Percentiles rank a stretch among this genome's conserved stretches.
Conservation (phyloP, 768 basidiomycete genomes). For the Pleurotus sapidus region DNA sequence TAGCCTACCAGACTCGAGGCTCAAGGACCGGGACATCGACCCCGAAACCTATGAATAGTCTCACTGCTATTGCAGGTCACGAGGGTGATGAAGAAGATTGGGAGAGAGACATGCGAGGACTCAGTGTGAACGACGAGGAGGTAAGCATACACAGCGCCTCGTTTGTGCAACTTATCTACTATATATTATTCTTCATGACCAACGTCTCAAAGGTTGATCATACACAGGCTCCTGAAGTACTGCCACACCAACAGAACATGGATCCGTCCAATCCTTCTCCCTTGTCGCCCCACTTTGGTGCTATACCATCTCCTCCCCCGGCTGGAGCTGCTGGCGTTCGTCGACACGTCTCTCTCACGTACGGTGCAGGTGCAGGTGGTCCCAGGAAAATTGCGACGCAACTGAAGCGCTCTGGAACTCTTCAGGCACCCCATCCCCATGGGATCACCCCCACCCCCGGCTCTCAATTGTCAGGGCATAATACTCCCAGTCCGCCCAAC, state of each 20-base stretch:
- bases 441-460: constrained; percentile 4
- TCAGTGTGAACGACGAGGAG: constrained; percentile 62
- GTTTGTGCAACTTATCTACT: constrained; percentile 12
- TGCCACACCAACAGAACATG: constrained; percentile 45
- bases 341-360: constrained; percentile 77
- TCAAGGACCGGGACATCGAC: constrained; percentile 61
- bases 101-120: constrained; percentile 63
- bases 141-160: constrained; percentile 31
- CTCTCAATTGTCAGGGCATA: constrained; percentile 4
- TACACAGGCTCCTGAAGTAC: constrained; percentile 16
- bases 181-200: constrained; percentile 11
- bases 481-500: constrained; percentile 21
- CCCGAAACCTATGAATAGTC: constrained; percentile 75
- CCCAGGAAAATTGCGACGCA: constrained; percentile 47
- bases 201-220: constrained; percentile 19
- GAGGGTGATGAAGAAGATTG: constrained; percentile 89
- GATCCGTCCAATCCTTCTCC: constrained; percentile 52
- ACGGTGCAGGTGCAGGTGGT: constrained; percentile 55
- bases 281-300: constrained; percentile 49
- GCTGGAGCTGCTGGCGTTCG: constrained; percentile 63
- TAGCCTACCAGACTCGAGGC: constrained; percentile 51
- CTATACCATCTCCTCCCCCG: constrained; percentile 67
- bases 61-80: constrained; percentile 81
- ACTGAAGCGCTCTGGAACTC: constrained; percentile 75
- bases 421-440: constrained; percentile 45